phyloP scores from a whole-genome alignment of 1,139 yeast species.

The Geotrichum reessii region DNA sequence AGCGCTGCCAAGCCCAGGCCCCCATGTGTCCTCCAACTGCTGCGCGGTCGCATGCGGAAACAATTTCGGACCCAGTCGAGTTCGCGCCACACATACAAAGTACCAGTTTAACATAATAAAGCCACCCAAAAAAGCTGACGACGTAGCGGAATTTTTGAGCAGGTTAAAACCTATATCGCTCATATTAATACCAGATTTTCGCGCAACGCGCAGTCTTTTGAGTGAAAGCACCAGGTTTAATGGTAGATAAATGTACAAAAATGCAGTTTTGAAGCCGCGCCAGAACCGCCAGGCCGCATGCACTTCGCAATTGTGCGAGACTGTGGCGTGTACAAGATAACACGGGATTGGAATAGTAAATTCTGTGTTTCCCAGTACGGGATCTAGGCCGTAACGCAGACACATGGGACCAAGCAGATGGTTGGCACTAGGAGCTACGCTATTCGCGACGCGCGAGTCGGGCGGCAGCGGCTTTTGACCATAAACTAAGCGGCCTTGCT shows the following conservation, averaged over 20 bases:
- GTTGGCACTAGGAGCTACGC: neutral
- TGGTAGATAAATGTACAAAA: conserved; percentile 29
- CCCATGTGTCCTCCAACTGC: conserved; percentile 37
- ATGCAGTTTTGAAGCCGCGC: conserved; percentile 38
- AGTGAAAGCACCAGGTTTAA: conserved; percentile 25
- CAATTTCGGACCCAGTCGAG: conserved; percentile 34
- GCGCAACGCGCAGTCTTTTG: conserved; percentile 15
- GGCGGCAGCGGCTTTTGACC: conserved; percentile 24
- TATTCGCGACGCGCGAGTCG: neutral
- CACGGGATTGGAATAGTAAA: conserved; percentile 39
- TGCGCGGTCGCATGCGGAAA: conserved; percentile 29
- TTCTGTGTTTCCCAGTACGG: conserved; percentile 31
- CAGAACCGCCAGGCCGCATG: conserved; percentile 39
- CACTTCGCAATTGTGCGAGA: conserved; percentile 36
- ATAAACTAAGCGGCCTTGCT: conserved; percentile 32
- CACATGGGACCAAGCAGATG: conserved; percentile 25
- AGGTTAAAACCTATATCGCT: neutral
- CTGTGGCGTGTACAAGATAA: conserved; percentile 37
- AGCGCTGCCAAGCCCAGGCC: conserved; percentile 37
- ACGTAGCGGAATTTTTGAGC: conserved; percentile 30
- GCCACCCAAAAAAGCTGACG: conserved; percentile 39
- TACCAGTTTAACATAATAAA: conserved; percentile 41
- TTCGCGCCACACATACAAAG: conserved; percentile 39
- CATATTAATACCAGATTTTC: neutral
- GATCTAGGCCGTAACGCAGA: conserved; percentile 30